Base-by-base conservation (phyloP, 192 early-diverging fungal species). In the Neocallimastix lanati region DNA sequence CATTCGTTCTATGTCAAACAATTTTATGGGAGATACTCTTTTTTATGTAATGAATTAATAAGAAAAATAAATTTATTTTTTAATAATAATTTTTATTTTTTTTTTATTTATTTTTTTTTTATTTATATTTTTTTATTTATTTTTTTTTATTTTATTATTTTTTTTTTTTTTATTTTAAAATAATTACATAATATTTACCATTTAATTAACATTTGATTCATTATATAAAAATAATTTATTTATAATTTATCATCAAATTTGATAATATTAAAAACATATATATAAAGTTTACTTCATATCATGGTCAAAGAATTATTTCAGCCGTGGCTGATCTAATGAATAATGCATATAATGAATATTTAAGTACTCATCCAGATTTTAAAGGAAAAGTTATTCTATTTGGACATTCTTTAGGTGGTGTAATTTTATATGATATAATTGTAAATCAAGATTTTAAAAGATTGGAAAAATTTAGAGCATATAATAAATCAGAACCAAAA, bases 341-440 rank as follows among this genome's bases (percentile, higher is more conserved):
- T 80, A 80, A 82, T 12, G 87, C 90, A 0, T 92, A 92, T 78
- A 77, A 81, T 2, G 80, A 82, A 25, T 92, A 92, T 76, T 78
- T 88, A 76, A 81, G 78, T 25, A 82, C 82, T 27, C 84, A 93
- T 80, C 90, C 92, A 4, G 81, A 84, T 25, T 93, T 93, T 79
- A 83, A 84, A 58, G 92, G 92, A 12, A 84, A 87, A 28, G 83
- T 92, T 35, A 84, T 83, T 28, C 82, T 93, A 12, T 85, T 91
- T 35, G 91, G 90, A 14, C 88, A 92, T 38, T 93, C 92, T 25
- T 78, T 93, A 29, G 92, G 92, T 29, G 92, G 92, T 13, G 82
- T 93, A 3, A 86, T 91, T 35, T 88, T 87, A 78, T 93, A 86
- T 80, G 92, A 93, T 82, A 91, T 93, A 50, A 77, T 93, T 28